Evolutionary conservation across 2,329 filamentous ascomycete genomes (phyloP).

Genomic region (Nigrospora osmanthi): DNA sequence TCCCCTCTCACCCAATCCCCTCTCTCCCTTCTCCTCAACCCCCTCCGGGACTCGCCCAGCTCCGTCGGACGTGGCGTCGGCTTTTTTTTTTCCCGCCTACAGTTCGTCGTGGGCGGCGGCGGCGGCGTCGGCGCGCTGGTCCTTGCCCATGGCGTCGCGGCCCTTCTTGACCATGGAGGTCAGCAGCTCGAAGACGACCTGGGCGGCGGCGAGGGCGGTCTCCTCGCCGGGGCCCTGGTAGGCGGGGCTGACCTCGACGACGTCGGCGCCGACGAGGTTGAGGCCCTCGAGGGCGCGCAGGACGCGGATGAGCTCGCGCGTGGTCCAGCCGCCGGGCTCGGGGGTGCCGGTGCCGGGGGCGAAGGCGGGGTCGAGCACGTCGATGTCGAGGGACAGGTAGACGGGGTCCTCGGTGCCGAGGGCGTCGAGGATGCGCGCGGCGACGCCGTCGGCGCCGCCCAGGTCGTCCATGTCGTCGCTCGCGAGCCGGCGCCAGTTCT

Average conservation of each 20-base stretch:
- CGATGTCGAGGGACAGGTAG: constrained; percentile 72
- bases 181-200: constrained; percentile 80
- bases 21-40: no score
- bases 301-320: constrained; percentile 76
- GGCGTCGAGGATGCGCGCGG: constrained; percentile 60
- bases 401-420: constrained; percentile 72
- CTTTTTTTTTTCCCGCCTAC: neutral
- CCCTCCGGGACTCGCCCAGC: no score
- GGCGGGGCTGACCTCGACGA: constrained; percentile 81
- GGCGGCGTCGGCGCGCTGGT: neutral
- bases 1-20: no score
- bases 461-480: constrained; percentile 84
- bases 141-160: constrained; percentile 18
- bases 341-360: constrained; percentile 79
- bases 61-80: no score
- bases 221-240: constrained; percentile 77
- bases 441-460: constrained; percentile 63
- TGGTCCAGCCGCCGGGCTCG: constrained; percentile 88
- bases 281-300: constrained; percentile 72
- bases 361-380: constrained; percentile 61
- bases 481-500: constrained; percentile 75
- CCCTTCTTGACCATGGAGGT: constrained; percentile 63
- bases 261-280: constrained; percentile 82
- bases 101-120: constrained; percentile 2
- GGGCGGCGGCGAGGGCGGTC: constrained; percentile 75